Percentiles rank a stretch among this genome's conserved stretches.
These are phyloP conservation scores for Agroathelia rolfsii DNA, from an alignment of 1,284 basidiomycete species.

Conservation along the genomic window DNA sequence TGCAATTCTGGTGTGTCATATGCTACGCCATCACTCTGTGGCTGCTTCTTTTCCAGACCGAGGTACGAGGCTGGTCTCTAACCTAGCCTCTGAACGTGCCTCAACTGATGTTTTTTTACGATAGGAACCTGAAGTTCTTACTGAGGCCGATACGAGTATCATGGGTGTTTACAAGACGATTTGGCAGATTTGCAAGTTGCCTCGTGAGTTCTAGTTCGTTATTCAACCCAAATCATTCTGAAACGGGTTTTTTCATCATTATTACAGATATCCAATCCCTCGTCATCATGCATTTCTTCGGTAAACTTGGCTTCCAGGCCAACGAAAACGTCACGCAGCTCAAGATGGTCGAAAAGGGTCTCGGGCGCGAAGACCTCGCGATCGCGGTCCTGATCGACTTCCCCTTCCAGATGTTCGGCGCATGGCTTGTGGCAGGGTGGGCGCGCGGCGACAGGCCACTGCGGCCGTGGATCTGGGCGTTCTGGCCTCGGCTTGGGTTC, in stretches of 20 bases:
- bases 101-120: slow-evolving; percentile 35
- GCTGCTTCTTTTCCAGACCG: slow-evolving; percentile 84
- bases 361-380: slow-evolving; percentile 92
- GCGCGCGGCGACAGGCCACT: slow-evolving; percentile 68
- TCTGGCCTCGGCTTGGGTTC: slow-evolving; percentile 80
- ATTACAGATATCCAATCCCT: slow-evolving; percentile 81
- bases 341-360: slow-evolving; percentile 95
- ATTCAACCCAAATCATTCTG: slow-evolving; percentile 1
- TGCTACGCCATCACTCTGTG: slow-evolving; percentile 83
- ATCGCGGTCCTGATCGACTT: slow-evolving; percentile 95
- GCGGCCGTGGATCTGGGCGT: slow-evolving; percentile 85
- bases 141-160: slow-evolving; percentile 84
- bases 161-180: slow-evolving; percentile 89
- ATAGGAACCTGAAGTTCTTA: slow-evolving; percentile 56
- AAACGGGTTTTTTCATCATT: slow-evolving; percentile 4
- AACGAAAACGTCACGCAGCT: slow-evolving; percentile 90
- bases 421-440: slow-evolving; percentile 93
- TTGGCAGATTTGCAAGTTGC: slow-evolving; percentile 87
- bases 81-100: neutral
- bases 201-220: slow-evolving; percentile 47
- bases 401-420: slow-evolving; percentile 93
- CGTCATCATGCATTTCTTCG: slow-evolving; percentile 81
- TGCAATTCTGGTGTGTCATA: slow-evolving; percentile 79
- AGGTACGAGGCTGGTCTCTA: slow-evolving; percentile 37
- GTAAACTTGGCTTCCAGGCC: slow-evolving; percentile 93